A percentile compares a stretch with the other conserved stretches of the same genome.
Conservation (phyloP, 169 alveolate genomes). For the Plasmodium blacklocki region DNA sequence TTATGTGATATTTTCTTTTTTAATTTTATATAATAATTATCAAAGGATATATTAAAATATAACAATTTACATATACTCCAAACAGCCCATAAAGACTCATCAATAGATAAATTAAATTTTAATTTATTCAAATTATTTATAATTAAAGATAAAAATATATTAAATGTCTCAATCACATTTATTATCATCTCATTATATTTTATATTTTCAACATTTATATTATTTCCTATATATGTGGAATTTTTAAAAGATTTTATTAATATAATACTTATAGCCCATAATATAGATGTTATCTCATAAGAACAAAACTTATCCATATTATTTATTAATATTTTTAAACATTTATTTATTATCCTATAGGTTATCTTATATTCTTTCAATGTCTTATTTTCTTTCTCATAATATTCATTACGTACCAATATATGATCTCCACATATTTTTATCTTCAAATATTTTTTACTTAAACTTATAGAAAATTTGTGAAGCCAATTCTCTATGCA, state of each 20-base stretch:
- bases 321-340: constrained; percentile 35
- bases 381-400: background rate
- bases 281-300: constrained; percentile 38
- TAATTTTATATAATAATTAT: background rate
- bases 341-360: constrained; percentile 2
- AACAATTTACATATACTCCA: constrained; percentile 57
- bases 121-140: constrained; percentile 17
- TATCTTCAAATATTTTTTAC: constrained; percentile 38
- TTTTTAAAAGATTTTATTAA: constrained; percentile 14
- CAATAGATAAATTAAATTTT: constrained; percentile 44
- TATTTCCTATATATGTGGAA: constrained; percentile 1
- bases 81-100: constrained; percentile 63
- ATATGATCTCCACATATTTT: constrained; percentile 12
- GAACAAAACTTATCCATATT: constrained; percentile 44
- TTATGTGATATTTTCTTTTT: background rate
- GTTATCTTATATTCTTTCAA: constrained; percentile 29
- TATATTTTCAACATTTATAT: background rate
- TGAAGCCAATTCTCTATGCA: constrained; percentile 71
- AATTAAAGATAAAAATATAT: constrained; percentile 25
- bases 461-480: constrained; percentile 43
- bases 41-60: constrained; percentile 18
- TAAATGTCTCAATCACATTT: constrained; percentile 11
- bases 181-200: background rate
- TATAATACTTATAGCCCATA: constrained; percentile 64
- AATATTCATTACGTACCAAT: constrained; percentile 13